phyloP scores from a whole-genome alignment of 345 rosid species.

The Mallotus nudiflorus region DNA sequence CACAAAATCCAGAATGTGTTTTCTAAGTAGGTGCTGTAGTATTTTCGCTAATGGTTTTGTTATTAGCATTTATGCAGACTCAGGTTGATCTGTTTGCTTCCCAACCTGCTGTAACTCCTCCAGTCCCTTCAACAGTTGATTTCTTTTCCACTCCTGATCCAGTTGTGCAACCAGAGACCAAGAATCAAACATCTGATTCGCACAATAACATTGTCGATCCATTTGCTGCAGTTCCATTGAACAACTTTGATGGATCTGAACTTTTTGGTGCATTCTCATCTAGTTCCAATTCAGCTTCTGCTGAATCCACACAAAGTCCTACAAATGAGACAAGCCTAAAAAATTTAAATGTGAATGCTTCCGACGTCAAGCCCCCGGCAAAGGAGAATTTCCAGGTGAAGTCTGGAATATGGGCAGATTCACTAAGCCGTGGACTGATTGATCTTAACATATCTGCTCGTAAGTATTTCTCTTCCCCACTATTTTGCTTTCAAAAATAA shows the following conservation, averaged over 20 bases:
- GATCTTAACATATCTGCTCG: conserved; percentile 98
- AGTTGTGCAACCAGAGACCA: conserved; percentile 54
- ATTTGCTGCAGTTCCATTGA: conserved; percentile 78
- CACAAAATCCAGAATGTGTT: conserved; percentile 16
- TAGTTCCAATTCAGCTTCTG: conserved; percentile 44
- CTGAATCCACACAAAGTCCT: conserved; percentile 46
- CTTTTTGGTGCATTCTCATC: conserved; percentile 78
- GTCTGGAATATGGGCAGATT: conserved; percentile 98
- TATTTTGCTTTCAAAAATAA: conserved; percentile 3
- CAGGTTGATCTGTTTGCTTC: conserved; percentile 58
- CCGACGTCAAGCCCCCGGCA: conserved; percentile 41
- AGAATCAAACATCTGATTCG: conserved; percentile 38
- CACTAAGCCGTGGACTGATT: conserved; percentile 92
- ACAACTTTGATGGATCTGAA: conserved; percentile 82
- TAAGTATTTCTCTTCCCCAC: conserved; percentile 43
- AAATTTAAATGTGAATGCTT: conserved; percentile 41
- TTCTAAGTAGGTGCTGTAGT: conserved; percentile 8
- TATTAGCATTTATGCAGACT: conserved; percentile 35
- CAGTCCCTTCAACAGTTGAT: conserved; percentile 58
- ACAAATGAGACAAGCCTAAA: conserved; percentile 36
- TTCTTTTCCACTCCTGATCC: conserved; percentile 57
- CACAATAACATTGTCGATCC: conserved; percentile 60
- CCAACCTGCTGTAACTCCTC: conserved; percentile 43
- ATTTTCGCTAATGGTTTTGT: conserved; percentile 8
- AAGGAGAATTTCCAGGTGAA: conserved; percentile 74